Evolutionary conservation across 768 basidiomycete species (phyloP).

Genomic region (Cytidiella melzeri): DNA sequence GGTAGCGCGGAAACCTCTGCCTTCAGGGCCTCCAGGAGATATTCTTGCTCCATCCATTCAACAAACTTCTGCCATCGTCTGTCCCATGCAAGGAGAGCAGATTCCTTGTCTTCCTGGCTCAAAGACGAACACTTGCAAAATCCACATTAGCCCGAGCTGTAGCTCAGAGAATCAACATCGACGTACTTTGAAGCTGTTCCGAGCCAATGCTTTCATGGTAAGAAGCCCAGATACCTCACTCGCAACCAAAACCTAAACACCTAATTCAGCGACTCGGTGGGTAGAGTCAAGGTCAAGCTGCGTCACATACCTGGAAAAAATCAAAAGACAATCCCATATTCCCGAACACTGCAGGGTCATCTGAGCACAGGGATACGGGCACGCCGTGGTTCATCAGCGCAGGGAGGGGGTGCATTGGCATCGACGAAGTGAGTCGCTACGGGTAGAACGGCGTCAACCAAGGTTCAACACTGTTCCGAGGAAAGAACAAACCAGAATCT

Average conservation of each 20-base stretch:
- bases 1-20: no score
- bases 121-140: constrained; percentile 51
- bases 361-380: constrained; percentile 64
- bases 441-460: background rate
- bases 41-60: constrained; percentile 24
- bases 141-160: constrained; percentile 2
- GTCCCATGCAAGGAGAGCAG: constrained; percentile 40
- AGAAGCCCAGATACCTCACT: constrained; percentile 62
- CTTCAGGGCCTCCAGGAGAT: no score
- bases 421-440: constrained; percentile 70
- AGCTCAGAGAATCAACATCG: background rate
- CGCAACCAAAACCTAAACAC: constrained; percentile 44
- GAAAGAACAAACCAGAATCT: constrained; percentile 47
- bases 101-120: constrained; percentile 37
- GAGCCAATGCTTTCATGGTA: constrained; percentile 54
- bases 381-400: constrained; percentile 68
- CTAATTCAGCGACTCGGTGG: background rate
- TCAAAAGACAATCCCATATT: constrained; percentile 76
- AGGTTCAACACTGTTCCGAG: background rate
- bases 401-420: constrained; percentile 75
- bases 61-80: constrained; percentile 43
- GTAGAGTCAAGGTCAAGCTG: constrained; percentile 22
- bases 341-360: constrained; percentile 74
- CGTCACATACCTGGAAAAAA: constrained; percentile 56
- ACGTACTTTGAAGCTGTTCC: constrained; percentile 54